Percentiles rank a stretch among this genome's conserved stretches.
Evolutionary conservation across 345 rosid species (phyloP).

Genomic region (Theobroma cacao): DNA sequence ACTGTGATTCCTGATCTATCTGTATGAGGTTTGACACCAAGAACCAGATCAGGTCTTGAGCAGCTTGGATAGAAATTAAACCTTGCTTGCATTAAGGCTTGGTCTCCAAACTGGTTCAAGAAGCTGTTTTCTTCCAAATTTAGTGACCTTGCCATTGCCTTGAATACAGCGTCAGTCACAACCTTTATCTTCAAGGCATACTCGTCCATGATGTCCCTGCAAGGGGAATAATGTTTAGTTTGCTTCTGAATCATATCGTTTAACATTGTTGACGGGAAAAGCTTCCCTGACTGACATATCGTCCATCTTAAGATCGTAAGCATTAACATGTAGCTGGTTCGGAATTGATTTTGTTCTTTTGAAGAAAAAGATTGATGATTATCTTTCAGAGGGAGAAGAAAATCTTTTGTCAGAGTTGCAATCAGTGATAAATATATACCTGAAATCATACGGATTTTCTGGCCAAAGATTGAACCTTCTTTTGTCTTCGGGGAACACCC

Average conservation of each 20-base stretch:
- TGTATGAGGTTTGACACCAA: conserved; percentile 51
- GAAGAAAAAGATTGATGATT: not conserved
- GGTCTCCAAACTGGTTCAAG: conserved; percentile 36
- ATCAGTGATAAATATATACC: conserved; percentile 15
- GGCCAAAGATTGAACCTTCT: conserved; percentile 44
- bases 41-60: conserved; percentile 36
- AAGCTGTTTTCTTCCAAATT: conserved; percentile 41
- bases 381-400: not conserved
- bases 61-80: conserved; percentile 56
- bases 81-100: conserved; percentile 30
- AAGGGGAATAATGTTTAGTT: not conserved
- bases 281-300: not conserved
- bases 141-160: conserved; percentile 43
- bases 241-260: not conserved
- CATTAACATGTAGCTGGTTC: not conserved
- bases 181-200: conserved; percentile 27
- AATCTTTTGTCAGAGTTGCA: not conserved
- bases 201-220: conserved; percentile 30
- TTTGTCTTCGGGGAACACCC: conserved; percentile 35
- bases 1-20: conserved; percentile 50
- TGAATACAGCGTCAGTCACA: conserved; percentile 26
- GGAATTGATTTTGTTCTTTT: not conserved
- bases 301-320: not conserved
- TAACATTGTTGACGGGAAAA: not conserved
- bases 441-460: conserved; percentile 31